Base-by-base conservation (phyloP, 768 basidiomycete species). In the Lactarius akahatsu region DNA sequence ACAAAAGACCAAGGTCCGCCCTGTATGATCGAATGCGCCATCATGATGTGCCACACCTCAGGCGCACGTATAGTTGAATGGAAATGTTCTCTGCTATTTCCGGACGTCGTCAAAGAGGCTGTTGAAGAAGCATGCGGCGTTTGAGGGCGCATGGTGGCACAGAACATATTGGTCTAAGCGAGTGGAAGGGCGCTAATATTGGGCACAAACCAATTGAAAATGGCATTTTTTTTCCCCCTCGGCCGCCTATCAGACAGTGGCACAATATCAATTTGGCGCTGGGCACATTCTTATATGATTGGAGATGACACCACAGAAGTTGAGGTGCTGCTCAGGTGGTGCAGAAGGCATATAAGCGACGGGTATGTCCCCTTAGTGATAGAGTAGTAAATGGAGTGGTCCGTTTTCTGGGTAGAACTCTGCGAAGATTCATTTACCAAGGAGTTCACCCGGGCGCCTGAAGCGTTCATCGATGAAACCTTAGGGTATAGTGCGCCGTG, bases 81-180 rank as follows among this genome's bases (percentile, higher is more conserved):
- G 28, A 47, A 38, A 65, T 20, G 15, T 32, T 30, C n/a, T 38
- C 32, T 57, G 34, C 55, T 47, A 61, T 62, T 26, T 28, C 28
- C 8, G 55, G 55, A 36, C 11, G 18, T 5, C 7, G 26, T 61
- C 20, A 57, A 62, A 38, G 38, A 54, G n/a, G 56, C 6, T 62
- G 56, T 20, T 32, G 34, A 18, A 26, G 34, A 41, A 40, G 62
- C 13, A 23, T 57, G 66, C 66, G 66, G 66, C 41, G 66, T 67
- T 67, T 66, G 65, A 67, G 58, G 55, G 66, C 43, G 34, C 32
- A 36, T 52, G 61, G 40, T 30, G 40, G 50, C 34, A 40, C 13
- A 45, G 40, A 50, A 45, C 40, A 43, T 56, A 23, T 40, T 61
- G 36, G 45, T 57, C 61, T 56, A 62, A 66, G 61, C 47, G 61